A percentile compares a stretch with the other conserved stretches of the same genome.
phyloP scores from a whole-genome alignment of 2,329 filamentous ascomycete species.

The Exophiala oligosperma region DNA sequence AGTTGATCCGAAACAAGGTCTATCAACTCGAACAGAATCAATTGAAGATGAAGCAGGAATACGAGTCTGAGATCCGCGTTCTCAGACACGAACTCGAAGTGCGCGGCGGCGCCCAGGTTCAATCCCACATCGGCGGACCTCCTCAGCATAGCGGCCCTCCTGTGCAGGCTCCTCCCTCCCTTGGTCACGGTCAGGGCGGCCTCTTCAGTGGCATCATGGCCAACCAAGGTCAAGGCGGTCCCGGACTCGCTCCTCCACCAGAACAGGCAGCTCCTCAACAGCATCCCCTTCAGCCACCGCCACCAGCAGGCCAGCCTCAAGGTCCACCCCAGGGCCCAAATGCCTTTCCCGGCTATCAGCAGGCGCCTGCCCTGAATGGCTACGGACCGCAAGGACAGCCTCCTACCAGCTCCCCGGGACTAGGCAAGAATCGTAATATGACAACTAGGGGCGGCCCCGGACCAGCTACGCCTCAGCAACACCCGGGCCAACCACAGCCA shows the following conservation, averaged over 20 bases:
- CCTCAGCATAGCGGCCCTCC: constrained; percentile 72
- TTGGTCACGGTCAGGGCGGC: constrained; percentile 84
- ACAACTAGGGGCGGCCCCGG: constrained; percentile 58
- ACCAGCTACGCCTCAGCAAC: constrained; percentile 89
- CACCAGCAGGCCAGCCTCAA: constrained; percentile 37
- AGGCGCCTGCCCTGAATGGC: constrained; percentile 63
- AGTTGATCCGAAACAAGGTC: constrained; percentile 89
- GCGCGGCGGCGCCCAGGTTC: constrained; percentile 60
- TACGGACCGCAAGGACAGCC: constrained; percentile 82
- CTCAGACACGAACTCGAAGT: constrained; percentile 85
- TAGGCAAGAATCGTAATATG: constrained; percentile 67
- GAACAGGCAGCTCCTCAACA: constrained; percentile 58
- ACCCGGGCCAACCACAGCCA: constrained; percentile 63
- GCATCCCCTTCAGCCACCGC: constrained; percentile 61
- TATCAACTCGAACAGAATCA: constrained; percentile 91
- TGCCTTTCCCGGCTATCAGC: constrained; percentile 70
- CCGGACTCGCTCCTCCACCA: constrained; percentile 76
- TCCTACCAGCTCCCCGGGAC: constrained; percentile 83
- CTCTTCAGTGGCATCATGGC: constrained; percentile 96
- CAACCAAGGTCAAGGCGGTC: constrained; percentile 79
- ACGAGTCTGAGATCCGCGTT: constrained; percentile 85
- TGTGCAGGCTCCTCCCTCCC: constrained; percentile 78
- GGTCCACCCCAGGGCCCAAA: constrained; percentile 72
- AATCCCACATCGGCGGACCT: constrained; percentile 68
- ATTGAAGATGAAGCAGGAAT: constrained; percentile 85